Evolutionary conservation across 2,329 filamentous ascomycete species (phyloP), one percentile per base, ranked within the genome.

Genomic region (Alternaria postmessia): DNA sequence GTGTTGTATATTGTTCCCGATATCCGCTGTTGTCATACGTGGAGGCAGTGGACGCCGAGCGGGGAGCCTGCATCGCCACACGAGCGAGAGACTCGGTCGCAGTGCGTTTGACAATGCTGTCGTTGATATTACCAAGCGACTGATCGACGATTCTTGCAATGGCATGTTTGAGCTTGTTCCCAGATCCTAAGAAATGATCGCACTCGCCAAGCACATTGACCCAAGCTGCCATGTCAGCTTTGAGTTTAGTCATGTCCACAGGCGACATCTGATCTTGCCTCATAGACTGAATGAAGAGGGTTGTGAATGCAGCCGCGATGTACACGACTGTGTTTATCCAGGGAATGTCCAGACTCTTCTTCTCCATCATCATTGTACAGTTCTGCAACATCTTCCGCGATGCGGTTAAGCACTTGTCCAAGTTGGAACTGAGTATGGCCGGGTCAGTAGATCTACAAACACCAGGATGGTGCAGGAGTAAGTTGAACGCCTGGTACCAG

Each of bases 321-420:
- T 91, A 92, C 6, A 91, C 85, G 0, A 91, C 89, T 49, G 88
- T 84, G 48, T 90, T 89, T 68, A 91, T 91, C 90, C 91, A 94
- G 1, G 91, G 92, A 1, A 90, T 91, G 71, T 94, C 91, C 4
- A 94, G 79, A 44, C 87, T 88, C 70, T 90, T 91, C 58, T 88
- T 81, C 66, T 83, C 84, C 59, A 87, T 85, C 48, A 94, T 78
- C 54, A 87, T 81, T 22, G 83, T 81, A 6, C 89, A 86, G 26
- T 85, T 83, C 22, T 82, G 81, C 3, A 94, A 81, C 78, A 93
- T 87, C 62, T 88, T 85, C 47, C 85, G 83, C 6, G 89, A 86
- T 9, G 87, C 87, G 49, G 88, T 85, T 34, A 92, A 85, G 73
- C 90, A 92, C 43, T 90, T 75, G 60, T 82, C 79, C 4, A 82